phyloP scores from a whole-genome alignment of 176 grass and related monocot species.

The Miscanthus lutarioriparius region DNA sequence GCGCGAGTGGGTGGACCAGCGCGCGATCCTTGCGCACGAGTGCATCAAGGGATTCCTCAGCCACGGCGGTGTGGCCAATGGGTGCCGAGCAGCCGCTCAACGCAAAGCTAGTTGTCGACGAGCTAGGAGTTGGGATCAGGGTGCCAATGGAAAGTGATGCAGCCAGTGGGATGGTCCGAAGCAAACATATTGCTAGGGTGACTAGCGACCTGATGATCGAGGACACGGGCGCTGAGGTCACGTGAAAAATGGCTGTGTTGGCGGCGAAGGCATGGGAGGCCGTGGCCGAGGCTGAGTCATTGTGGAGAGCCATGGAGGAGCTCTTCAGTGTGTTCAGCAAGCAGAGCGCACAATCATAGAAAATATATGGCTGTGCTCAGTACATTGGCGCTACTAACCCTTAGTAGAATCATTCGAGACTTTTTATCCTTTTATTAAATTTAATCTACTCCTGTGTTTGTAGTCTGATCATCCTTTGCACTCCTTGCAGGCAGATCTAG shows the following conservation, averaged over 20 bases:
- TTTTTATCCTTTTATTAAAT: too few species aligned
- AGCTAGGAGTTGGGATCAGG: constrained; percentile 3
- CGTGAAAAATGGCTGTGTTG: background rate
- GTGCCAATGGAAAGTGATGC: background rate
- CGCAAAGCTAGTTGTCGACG: background rate
- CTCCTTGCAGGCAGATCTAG: too few species aligned
- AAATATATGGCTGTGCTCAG: too few species aligned
- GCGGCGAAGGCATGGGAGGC: background rate
- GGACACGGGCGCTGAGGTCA: background rate
- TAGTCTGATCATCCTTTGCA: too few species aligned
- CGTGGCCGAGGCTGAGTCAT: constrained; percentile 7
- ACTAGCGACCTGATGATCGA: background rate
- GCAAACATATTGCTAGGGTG: background rate
- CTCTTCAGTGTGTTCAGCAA: background rate
- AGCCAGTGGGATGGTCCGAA: background rate
- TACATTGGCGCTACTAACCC: too few species aligned
- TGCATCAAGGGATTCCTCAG: constrained; percentile 24
- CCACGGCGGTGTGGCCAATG: constrained; percentile 31
- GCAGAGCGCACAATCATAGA: background rate
- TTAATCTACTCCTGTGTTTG: too few species aligned
- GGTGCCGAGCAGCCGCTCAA: constrained; percentile 31
- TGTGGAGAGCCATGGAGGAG: constrained; percentile 20
- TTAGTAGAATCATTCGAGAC: too few species aligned
- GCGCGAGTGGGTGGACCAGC: constrained; percentile 42
- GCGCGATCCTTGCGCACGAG: background rate